Evolutionary conservation across 768 basidiomycete species (phyloP), one percentile per base, ranked within the genome.

Genomic region (Krasilnikovozyma curviuscula): DNA sequence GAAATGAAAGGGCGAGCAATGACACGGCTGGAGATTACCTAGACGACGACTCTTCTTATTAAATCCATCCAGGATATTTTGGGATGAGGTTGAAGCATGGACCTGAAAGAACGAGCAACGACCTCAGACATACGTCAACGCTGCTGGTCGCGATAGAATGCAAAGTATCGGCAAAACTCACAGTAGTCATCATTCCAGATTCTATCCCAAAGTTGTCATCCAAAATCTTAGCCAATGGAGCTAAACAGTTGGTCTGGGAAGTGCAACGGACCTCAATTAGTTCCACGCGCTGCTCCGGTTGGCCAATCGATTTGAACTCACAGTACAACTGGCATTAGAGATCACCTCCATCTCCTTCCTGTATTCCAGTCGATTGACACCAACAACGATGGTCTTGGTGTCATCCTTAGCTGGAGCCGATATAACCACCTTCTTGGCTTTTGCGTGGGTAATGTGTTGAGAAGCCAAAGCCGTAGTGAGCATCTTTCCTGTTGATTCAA

Each of bases 61-160:
- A 55, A 58, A 66, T 3, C 65, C 65, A 33, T 66, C 65, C 2
- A 66, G 59, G 10, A 66, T 59, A 28, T 59, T 61, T 40, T 66
- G 65, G 31, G 56, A 57, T 0, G 62, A 54, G 7, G 65, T 66
- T 34, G 56, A 57, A 12, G 65, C 65, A 52, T 66, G 65, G 2
- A 66, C 13, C 40, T 39, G 38, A 39, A 39, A 8, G 38, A 39
- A 39, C n/a, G 8, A n/a, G 38, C 7, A 16, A 39, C 10, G 38
- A 9, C 32, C 10, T 39, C 19, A 39, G 38, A 9, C 9, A 18
- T 8, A 9, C 7, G 38, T 18, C 10, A 8, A 18, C 10, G 9
- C 24, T 7, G 38, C 7, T 9, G 7, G 38, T 18, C 9, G 10
- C 7, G 9, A 9, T 39, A 18, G 38, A n/a, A 16, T 16, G 38